Evolutionary conservation across 2,329 filamentous ascomycete species (phyloP).

Genomic region (Pezicula rhizophila): DNA sequence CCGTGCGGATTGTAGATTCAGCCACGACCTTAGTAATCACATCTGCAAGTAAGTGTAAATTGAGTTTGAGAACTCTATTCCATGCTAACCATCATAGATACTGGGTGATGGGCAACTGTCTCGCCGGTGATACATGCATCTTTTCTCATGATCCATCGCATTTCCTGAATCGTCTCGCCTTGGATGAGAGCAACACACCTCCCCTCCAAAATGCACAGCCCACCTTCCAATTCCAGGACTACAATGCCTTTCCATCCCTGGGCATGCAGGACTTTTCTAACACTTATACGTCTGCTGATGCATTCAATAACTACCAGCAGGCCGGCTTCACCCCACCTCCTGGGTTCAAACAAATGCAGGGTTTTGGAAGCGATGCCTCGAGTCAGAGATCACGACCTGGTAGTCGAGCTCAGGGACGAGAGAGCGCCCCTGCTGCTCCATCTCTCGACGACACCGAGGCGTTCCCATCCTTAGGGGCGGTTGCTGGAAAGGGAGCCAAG

Average conservation of each 20-base stretch:
- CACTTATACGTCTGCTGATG: slow-evolving; percentile 33
- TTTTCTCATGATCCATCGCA: slow-evolving; percentile 94
- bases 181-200: slow-evolving; percentile 63
- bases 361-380: slow-evolving; percentile 50
- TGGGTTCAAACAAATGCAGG: slow-evolving; percentile 59
- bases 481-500: slow-evolving; percentile 68
- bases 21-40: slow-evolving; percentile 90
- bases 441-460: slow-evolving; percentile 91
- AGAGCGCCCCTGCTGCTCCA: slow-evolving; percentile 60
- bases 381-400: slow-evolving; percentile 75
- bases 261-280: slow-evolving; percentile 49
- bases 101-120: slow-evolving; percentile 91
- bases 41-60: slow-evolving; percentile 79
- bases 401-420: slow-evolving; percentile 68
- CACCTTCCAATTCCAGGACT: slow-evolving; percentile 75
- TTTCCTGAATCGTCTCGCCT: slow-evolving; percentile 71
- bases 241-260: slow-evolving; percentile 74
- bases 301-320: slow-evolving; percentile 46
- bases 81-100: slow-evolving; percentile 51
- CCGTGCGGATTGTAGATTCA: slow-evolving; percentile 92
- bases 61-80: slow-evolving; percentile 3
- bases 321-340: slow-evolving; percentile 58
- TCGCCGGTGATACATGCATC: slow-evolving; percentile 88
- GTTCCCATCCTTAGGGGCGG: slow-evolving; percentile 82
- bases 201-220: slow-evolving; percentile 57